Percentiles rank a stretch among this genome's conserved stretches.
Evolutionary conservation across 2,329 filamentous ascomycete genomes (phyloP).

Genomic region (Coniochaeta sp.): DNA sequence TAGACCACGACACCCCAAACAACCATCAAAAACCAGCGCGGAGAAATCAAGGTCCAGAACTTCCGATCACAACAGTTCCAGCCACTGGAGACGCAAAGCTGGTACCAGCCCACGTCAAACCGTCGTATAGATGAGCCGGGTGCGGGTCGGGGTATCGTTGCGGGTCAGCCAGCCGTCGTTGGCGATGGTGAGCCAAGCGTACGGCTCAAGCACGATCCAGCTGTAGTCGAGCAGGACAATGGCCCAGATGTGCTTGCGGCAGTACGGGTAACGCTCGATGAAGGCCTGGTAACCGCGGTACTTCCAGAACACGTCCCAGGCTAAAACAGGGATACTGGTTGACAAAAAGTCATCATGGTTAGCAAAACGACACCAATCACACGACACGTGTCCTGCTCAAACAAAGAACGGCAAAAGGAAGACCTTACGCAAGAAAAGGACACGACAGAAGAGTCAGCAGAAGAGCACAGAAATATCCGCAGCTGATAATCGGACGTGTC

Average conservation of each 20-base stretch:
- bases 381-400: too few relatives aligned
- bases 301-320: not conserved
- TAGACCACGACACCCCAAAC: too few relatives aligned
- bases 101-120: too few relatives aligned
- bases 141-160: not conserved
- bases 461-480: not conserved
- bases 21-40: too few relatives aligned
- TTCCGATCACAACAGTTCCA: not conserved
- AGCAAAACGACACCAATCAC: too few relatives aligned
- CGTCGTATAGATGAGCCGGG: too few relatives aligned
- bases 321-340: not conserved
- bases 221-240: slow-evolving; percentile 12
- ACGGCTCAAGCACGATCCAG: slow-evolving; percentile 12
- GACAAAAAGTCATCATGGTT: too few relatives aligned
- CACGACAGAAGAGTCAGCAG: too few relatives aligned
- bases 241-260: slow-evolving; percentile 10
- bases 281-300: slow-evolving; percentile 6
- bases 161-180: not conserved
- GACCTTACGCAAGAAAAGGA: not conserved
- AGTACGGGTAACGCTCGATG: slow-evolving; percentile 9
- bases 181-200: slow-evolving; percentile 11
- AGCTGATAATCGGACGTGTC: not conserved
- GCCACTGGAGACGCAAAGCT: not conserved
- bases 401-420: too few relatives aligned
- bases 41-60: not conserved